phyloP scores from a whole-genome alignment of 2,329 filamentous ascomycete species.

The Albifimbria verrucaria region DNA sequence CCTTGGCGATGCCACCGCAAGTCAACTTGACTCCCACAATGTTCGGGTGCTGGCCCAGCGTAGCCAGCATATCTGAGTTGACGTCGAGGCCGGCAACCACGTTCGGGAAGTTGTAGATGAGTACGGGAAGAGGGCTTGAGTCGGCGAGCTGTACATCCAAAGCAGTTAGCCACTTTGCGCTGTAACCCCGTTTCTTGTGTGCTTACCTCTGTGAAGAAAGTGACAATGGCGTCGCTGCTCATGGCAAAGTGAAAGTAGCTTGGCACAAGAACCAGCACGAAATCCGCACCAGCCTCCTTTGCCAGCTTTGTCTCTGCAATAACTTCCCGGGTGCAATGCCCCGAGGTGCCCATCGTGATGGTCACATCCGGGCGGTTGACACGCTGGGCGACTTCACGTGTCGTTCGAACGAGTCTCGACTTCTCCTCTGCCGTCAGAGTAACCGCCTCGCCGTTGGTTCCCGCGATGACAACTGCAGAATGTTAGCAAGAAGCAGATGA shows the following conservation, averaged over 20 bases:
- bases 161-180: conserved; percentile 18
- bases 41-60: conserved; percentile 56
- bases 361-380: conserved; percentile 55
- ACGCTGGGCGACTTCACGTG: conserved; percentile 56
- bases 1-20: conserved; percentile 71
- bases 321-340: conserved; percentile 63
- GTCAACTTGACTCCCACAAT: conserved; percentile 71
- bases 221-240: conserved; percentile 53
- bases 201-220: conserved; percentile 55
- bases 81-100: conserved; percentile 66
- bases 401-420: conserved; percentile 55
- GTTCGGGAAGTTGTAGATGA: conserved; percentile 72
- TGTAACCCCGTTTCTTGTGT: not conserved
- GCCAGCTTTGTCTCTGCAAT: conserved; percentile 63
- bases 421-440: conserved; percentile 65
- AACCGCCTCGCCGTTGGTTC: conserved; percentile 72
- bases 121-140: conserved; percentile 56
- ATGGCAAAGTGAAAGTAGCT: conserved; percentile 68
- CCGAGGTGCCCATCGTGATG: conserved; percentile 65
- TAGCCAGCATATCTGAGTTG: conserved; percentile 61
- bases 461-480: conserved; percentile 59
- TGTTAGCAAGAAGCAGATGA: conserved; percentile 12
- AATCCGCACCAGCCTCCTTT: conserved; percentile 61
- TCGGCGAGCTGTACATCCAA: conserved; percentile 36
- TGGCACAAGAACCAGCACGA: conserved; percentile 65